A percentile compares a stretch with the other conserved stretches of the same genome.
Conservation (phyloP, 78 protist genomes). For the Dictyostelium brefeldianum region DNA sequence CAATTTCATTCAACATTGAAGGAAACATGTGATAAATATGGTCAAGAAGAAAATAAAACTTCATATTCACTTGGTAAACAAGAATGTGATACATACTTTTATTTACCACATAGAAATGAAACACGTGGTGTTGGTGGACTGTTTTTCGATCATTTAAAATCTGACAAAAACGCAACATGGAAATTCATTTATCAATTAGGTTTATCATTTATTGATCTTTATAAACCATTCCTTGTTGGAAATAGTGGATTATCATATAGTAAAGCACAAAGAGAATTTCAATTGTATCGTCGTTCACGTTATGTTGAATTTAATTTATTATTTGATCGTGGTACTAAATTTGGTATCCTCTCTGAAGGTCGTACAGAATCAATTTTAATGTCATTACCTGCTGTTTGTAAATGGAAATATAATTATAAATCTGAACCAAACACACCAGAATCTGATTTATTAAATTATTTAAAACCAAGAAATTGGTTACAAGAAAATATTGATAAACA, state of each 20-base stretch:
- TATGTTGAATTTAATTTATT: constrained; percentile 89
- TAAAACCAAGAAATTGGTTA: constrained; percentile 28
- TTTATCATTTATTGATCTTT: constrained; percentile 69
- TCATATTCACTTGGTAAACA: constrained; percentile 64
- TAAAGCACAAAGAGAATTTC: constrained; percentile 65
- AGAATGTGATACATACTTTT: constrained; percentile 82
- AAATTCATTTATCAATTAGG: constrained; percentile 60
- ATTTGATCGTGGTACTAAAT: constrained; percentile 87
- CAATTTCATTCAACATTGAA: constrained; percentile 51
- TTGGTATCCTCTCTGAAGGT: constrained; percentile 86
- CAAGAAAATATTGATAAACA: background rate
- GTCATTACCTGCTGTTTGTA: constrained; percentile 86
- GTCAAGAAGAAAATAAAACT: background rate
- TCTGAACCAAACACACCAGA: constrained; percentile 75
- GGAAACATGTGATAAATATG: constrained; percentile 12
- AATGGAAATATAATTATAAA: constrained; percentile 79
- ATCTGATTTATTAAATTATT: constrained; percentile 24
- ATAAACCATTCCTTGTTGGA: constrained; percentile 55
- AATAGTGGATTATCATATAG: constrained; percentile 1
- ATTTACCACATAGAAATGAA: constrained; percentile 80
- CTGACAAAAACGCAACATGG: constrained; percentile 34
- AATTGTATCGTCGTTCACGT: constrained; percentile 80
- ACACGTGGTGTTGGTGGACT: constrained; percentile 86
- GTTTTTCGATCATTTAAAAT: constrained; percentile 84
- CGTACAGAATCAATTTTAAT: constrained; percentile 87